Percentiles rank a stretch among this genome's conserved stretches.
Conservation (phyloP, 345 rosid genomes). For the Barbarea vulgaris region DNA sequence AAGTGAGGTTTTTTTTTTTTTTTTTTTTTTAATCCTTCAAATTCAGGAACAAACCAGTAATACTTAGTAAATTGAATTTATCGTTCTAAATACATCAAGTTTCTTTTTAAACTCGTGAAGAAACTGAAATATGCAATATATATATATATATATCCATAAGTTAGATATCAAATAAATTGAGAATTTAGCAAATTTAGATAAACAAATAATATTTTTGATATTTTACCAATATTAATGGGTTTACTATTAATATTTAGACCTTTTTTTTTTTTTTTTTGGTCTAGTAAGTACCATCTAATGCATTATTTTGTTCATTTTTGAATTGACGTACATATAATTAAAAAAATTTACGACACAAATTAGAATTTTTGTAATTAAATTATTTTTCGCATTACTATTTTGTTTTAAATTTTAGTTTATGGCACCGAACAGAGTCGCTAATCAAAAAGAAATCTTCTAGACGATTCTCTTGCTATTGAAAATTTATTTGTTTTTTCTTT, state of each 20-base stretch:
- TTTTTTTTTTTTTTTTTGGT: background rate
- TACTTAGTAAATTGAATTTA: no score
- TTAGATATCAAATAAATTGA: background rate
- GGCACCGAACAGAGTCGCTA: background rate
- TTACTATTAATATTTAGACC: background rate
- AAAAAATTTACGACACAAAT: no score
- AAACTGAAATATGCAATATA: background rate
- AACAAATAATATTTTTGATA: no score
- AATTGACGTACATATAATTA: background rate
- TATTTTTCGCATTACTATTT: background rate
- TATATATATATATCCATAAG: no score
- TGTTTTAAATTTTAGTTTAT: background rate
- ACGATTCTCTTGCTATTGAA: background rate
- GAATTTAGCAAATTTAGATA: background rate
- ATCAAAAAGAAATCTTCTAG: conserved; percentile 1
- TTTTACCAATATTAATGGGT: background rate
- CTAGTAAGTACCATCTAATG: background rate
- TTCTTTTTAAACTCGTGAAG: background rate
- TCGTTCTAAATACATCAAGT: background rate
- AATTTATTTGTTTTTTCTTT: background rate
- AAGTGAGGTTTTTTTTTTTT: background rate
- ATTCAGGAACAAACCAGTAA: background rate
- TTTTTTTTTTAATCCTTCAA: background rate
- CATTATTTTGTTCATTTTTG: no score
- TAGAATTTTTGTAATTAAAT: background rate